Base-by-base conservation (phyloP, 176 grass and related monocot genomes). In the Microstegium vimineum region DNA sequence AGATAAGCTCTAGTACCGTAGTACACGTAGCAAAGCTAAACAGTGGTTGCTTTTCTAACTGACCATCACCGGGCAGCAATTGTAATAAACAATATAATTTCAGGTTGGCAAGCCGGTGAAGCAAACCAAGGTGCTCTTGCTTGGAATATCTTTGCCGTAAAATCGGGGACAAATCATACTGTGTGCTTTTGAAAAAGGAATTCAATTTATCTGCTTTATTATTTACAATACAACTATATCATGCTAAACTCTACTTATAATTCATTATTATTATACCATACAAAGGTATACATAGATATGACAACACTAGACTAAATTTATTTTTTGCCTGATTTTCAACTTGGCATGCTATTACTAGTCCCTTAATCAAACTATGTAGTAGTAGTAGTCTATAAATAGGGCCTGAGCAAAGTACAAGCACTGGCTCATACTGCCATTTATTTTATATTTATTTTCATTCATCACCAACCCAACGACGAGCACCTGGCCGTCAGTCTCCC, bases 341-440 rank as follows among this genome's bases (percentile, higher is more conserved):
- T 80, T 49, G 33, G 12, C 72, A 26, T 72, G 17, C 26, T 34
- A 51, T 80, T 40, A 33, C 41, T 40, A 18, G 25, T 20, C 0
- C 42, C 76, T 79, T 82, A 51, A 43, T 66, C 34, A 51, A 35
- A 31, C 43, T 16, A 2, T 23, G 52, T 59, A 25, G n/a, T n/a
- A n/a, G n/a, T n/a, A n/a, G n/a, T n/a, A n/a, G 3, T 60, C 74
- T 83, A 83, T 83, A 88, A 73, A 83, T 83, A 88, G 59, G 0
- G 13, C 11, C 25, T 16, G 31, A 22, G 33, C 83, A 62, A 43
- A 86, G 81, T 74, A 47, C 60, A 42, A 52, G 14, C 69, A 75
- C 40, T 27, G n/a, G 23, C 77, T 28, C 72, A 5, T 26, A 30
- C 18, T 40, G 30, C 43, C 49, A 31, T 79, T 73, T 66, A n/a